Percentiles rank a stretch among this genome's conserved stretches.
phyloP scores from a whole-genome alignment of 2,329 filamentous ascomycete genomes.

The Aaosphaeria arxii region DNA sequence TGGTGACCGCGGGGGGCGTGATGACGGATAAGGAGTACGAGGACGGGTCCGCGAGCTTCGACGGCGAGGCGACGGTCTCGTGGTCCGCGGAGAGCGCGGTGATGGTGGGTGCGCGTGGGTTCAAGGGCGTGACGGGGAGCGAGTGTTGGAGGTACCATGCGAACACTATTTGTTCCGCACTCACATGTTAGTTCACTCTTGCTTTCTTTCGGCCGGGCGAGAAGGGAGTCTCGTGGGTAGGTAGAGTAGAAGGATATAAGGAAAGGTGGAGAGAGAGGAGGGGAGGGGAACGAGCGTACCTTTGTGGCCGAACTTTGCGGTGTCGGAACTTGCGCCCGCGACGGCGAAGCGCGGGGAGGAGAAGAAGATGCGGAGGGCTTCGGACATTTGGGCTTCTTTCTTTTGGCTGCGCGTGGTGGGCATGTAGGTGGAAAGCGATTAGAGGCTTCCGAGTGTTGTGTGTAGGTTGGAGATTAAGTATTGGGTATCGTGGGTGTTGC shows the following conservation, averaged over 20 bases:
- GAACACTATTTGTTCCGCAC: slow-evolving; percentile 60
- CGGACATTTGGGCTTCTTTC: slow-evolving; percentile 53
- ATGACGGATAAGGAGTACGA: slow-evolving; percentile 75
- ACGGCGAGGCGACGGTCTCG: slow-evolving; percentile 63
- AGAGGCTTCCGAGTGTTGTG: too few relatives aligned
- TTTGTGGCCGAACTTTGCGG: slow-evolving; percentile 84
- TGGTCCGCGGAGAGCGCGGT: slow-evolving; percentile 59
- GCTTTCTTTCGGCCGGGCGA: too few relatives aligned
- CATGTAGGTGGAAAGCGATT: slow-evolving; percentile 10
- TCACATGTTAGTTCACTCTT: neutral
- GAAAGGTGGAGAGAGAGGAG: neutral
- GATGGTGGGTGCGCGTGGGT: slow-evolving; percentile 67
- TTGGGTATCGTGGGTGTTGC: too few relatives aligned
- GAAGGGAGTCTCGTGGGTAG: too few relatives aligned
- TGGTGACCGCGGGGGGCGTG: slow-evolving; percentile 77
- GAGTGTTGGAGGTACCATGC: slow-evolving; percentile 79
- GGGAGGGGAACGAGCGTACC: slow-evolving; percentile 46
- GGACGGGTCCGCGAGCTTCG: slow-evolving; percentile 61
- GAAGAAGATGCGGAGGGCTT: slow-evolving; percentile 76
- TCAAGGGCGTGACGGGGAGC: slow-evolving; percentile 78
- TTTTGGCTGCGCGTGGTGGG: slow-evolving; percentile 24
- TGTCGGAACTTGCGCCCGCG: slow-evolving; percentile 82
- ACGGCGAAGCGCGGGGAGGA: slow-evolving; percentile 77
- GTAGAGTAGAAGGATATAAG: too few relatives aligned
- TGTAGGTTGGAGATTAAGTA: too few relatives aligned